Percentiles rank a stretch among this genome's conserved stretches.
Evolutionary conservation across 345 rosid genomes (phyloP).

Genomic region (Lepidium didymum): DNA sequence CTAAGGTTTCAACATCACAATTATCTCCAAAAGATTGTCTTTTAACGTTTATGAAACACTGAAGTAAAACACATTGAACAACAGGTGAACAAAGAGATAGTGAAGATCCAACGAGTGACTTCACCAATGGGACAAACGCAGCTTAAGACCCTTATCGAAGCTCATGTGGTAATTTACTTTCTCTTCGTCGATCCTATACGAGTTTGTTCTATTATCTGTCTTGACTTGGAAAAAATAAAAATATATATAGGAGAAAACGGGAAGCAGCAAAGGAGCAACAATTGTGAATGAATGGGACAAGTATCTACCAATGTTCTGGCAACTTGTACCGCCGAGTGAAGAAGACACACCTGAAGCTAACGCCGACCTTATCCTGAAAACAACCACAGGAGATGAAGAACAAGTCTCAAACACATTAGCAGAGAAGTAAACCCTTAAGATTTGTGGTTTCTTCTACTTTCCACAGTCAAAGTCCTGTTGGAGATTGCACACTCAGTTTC

Average conservation of each 20-base stretch:
- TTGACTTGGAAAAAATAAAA: background rate
- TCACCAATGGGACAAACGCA: conserved; percentile 94
- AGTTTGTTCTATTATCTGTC: background rate
- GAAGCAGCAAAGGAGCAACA: conserved; percentile 68
- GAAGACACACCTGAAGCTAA: conserved; percentile 98
- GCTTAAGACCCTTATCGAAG: conserved; percentile 76
- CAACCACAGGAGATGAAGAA: conserved; percentile 44
- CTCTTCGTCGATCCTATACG: background rate
- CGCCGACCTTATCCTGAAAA: conserved; percentile 45
- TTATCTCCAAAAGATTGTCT: background rate
- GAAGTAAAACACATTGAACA: conserved; percentile 7
- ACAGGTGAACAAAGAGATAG: conserved; percentile 92
- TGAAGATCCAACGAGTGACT: conserved; percentile 82
- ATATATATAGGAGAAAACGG: conserved; percentile 69
- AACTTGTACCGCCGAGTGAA: conserved; percentile 96
- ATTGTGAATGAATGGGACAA: conserved; percentile 77
- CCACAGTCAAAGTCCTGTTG: conserved; percentile 17
- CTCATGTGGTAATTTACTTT: conserved; percentile 59
- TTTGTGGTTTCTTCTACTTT: conserved; percentile 7
- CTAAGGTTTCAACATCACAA: conserved; percentile 54
- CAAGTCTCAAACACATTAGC: conserved; percentile 10
- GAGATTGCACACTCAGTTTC: conserved; percentile 2
- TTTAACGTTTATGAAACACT: background rate
- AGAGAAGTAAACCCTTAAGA: background rate
- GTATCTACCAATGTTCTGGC: conserved; percentile 81